phyloP scores from a whole-genome alignment of 1,139 yeast species.

The Candida tetrigidarum region DNA sequence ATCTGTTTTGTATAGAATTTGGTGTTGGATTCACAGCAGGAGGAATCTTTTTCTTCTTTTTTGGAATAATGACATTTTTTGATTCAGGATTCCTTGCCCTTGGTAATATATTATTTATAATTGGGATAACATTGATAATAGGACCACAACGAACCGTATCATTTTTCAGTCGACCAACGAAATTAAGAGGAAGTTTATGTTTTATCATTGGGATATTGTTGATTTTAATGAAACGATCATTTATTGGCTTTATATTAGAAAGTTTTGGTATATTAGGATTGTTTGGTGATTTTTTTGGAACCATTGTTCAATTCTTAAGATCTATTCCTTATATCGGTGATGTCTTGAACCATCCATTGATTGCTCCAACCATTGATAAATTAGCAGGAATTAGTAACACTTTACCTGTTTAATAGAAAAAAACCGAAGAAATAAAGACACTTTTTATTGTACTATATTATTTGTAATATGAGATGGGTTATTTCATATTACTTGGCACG shows the following conservation, averaged over 20 bases:
- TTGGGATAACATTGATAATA: constrained; percentile 82
- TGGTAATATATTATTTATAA: constrained; percentile 82
- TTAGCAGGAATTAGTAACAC: constrained; percentile 48
- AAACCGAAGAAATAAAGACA: neutral
- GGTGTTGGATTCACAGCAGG: constrained; percentile 96
- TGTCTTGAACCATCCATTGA: constrained; percentile 72
- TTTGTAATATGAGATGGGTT: neutral
- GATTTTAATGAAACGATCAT: constrained; percentile 76
- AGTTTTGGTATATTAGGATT: constrained; percentile 85
- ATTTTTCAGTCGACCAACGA: constrained; percentile 87
- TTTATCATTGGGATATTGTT: constrained; percentile 75
- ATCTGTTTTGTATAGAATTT: constrained; percentile 53
- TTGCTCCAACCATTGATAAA: constrained; percentile 73
- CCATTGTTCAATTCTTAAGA: constrained; percentile 86
- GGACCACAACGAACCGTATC: constrained; percentile 85
- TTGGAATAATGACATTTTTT: constrained; percentile 86
- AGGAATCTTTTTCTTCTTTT: constrained; percentile 75
- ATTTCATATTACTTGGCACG: neutral
- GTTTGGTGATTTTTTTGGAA: constrained; percentile 92
- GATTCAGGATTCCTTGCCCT: constrained; percentile 89
- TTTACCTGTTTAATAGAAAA: constrained; percentile 30
- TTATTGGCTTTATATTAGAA: constrained; percentile 84
- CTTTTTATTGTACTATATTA: neutral
- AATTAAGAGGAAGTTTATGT: constrained; percentile 83
- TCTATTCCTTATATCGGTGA: constrained; percentile 92